Percentiles rank a stretch among this genome's conserved stretches.
These are phyloP conservation scores for Aspergillus ruber DNA, from an alignment of 2,329 filamentous ascomycete species.

Conservation along the genomic window DNA sequence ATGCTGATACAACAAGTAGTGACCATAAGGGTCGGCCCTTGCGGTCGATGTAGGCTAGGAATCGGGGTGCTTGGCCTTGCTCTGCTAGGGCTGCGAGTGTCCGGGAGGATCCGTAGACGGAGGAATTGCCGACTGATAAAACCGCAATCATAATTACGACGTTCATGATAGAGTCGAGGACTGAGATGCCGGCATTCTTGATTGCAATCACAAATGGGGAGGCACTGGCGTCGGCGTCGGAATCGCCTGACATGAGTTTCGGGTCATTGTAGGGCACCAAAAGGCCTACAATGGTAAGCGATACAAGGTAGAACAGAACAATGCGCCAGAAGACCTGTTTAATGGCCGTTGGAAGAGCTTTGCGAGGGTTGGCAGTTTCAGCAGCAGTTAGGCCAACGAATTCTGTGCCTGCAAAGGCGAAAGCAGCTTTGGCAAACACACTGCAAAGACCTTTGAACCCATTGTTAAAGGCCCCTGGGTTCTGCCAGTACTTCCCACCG, in stretches of 20 bases:
- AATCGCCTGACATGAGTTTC: slow-evolving; percentile 54
- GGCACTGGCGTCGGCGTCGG: slow-evolving; percentile 61
- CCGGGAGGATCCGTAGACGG: slow-evolving; percentile 84
- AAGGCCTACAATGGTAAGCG: slow-evolving; percentile 72
- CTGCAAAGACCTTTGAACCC: slow-evolving; percentile 60
- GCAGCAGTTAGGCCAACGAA: slow-evolving; percentile 56
- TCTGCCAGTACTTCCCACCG: slow-evolving; percentile 67
- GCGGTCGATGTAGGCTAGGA: slow-evolving; percentile 75
- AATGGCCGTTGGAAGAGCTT: slow-evolving; percentile 76
- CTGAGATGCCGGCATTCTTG: slow-evolving; percentile 70
- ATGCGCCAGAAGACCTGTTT: slow-evolving; percentile 97
- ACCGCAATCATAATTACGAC: slow-evolving; percentile 89
- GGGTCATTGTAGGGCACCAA: slow-evolving; percentile 68
- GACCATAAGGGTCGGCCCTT: slow-evolving; percentile 72
- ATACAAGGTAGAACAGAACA: slow-evolving; percentile 80
- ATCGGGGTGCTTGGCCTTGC: slow-evolving; percentile 70
- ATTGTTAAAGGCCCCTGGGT: slow-evolving; percentile 69
- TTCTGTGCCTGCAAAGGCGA: slow-evolving; percentile 58
- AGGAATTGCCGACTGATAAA: slow-evolving; percentile 83
- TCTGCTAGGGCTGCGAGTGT: slow-evolving; percentile 86
- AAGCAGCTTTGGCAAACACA: slow-evolving; percentile 59
- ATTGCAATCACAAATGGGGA: slow-evolving; percentile 95
- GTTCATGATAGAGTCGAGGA: slow-evolving; percentile 85
- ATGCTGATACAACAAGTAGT: slow-evolving; percentile 58
- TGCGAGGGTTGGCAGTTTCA: slow-evolving; percentile 52